phyloP scores from a whole-genome alignment of 192 early-diverging fungal species.

The Pecoramyces ruminantium region DNA sequence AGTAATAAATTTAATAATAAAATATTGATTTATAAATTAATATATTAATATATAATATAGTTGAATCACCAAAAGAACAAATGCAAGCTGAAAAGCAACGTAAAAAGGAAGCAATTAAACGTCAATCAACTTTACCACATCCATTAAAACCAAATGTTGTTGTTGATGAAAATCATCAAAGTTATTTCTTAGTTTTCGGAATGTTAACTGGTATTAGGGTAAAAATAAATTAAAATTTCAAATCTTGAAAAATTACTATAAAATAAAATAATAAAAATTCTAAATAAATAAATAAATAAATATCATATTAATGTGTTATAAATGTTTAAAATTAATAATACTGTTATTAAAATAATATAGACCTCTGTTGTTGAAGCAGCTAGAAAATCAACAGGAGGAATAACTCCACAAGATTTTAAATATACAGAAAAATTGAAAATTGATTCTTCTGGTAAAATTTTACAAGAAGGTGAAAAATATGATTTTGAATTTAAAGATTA shows the following conservation, averaged over 20 bases:
- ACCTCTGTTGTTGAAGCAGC: background rate
- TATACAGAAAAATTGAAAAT: background rate
- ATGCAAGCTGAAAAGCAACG: background rate
- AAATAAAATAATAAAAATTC: no score
- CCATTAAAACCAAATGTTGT: background rate
- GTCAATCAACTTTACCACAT: background rate
- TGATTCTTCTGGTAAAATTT: background rate
- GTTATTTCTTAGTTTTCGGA: background rate
- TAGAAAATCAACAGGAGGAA: background rate
- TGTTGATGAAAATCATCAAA: background rate
- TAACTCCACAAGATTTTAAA: background rate
- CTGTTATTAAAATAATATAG: no score
- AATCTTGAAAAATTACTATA: no score
- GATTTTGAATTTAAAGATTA: conserved; percentile 99
- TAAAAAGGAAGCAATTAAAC: background rate
- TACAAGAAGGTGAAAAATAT: conserved; percentile 35
- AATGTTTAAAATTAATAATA: no score
- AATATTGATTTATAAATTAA: no score
- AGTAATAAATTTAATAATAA: no score
- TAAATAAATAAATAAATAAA: no score
- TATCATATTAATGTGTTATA: no score
- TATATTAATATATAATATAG: no score
- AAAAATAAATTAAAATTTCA: no score
- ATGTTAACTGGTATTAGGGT: background rate
- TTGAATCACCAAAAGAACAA: no score